Evolutionary conservation across 2,329 filamentous ascomycete species (phyloP), one percentile per base, ranked within the genome.

Genomic region (Aspergillus phoenicis): DNA sequence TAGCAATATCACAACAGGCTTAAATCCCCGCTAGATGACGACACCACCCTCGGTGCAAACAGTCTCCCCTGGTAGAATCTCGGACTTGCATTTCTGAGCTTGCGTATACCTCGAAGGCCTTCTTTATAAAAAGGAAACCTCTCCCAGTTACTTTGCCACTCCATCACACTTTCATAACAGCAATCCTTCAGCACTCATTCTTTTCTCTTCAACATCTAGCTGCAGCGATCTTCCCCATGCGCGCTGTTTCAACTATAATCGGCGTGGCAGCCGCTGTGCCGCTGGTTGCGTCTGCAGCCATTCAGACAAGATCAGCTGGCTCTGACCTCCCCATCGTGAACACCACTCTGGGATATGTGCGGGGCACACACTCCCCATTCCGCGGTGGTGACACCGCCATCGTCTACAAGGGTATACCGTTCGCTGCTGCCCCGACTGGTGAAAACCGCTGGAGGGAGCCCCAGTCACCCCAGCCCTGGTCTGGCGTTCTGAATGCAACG

Each of bases 381-480:
- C 64, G 62, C 11, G 62, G 63, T 6, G 68, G 64, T 8, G 66
- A 66, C 39, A 66, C 62, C 10, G 52, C 52, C 28, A 38, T 55
- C 7, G 62, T 67, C 4, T 73, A 66, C 58, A 69, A 66, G 49
- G 69, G 69, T 24, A 70, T 73, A 24, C 70, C 64, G 24, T 73
- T 66, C 33, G 62, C 60, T 10, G 60, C 55, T n/a, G 36, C 54
- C 3, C 62, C 62, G 11, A 55, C 58, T 1, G 62, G 60, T 4
- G 51, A 58, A 5, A 62, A 59, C 11, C 60, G 60, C 33, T 64
- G 60, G 58, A 61, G 43, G 45, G 33, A 55, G 36, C 60, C 62
- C 8, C 51, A 36, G 4, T 20, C 39, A 13, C 26, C 55, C 7
- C 13, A 57, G 4, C 8, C 56, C 1, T 68, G 65, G 63, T 57